phyloP scores from a whole-genome alignment of 2,329 filamentous ascomycete species.

The Ophiostoma sp. region DNA sequence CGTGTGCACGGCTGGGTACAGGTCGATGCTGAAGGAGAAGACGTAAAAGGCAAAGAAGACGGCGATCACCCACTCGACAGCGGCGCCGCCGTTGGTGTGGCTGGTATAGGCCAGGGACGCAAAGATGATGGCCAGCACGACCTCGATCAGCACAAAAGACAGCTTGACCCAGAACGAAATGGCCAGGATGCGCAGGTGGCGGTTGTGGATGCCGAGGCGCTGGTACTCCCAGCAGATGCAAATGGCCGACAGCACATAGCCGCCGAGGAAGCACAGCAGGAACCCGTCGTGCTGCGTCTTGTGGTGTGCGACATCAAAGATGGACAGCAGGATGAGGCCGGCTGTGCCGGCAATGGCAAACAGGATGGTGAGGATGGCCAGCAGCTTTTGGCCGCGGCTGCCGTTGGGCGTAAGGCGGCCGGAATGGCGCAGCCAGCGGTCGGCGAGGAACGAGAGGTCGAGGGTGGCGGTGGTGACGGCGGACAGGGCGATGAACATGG shows the following conservation, averaged over 20 bases:
- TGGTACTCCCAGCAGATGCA: conserved; percentile 90
- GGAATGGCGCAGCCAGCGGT: conserved; percentile 78
- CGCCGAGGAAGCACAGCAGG: conserved; percentile 75
- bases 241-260: conserved; percentile 78
- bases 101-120: conserved; percentile 48
- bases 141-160: conserved; percentile 72
- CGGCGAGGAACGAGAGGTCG: conserved; percentile 71
- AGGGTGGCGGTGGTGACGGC: conserved; percentile 70
- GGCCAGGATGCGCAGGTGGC: conserved; percentile 66
- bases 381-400: conserved; percentile 55
- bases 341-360: conserved; percentile 69
- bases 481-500: conserved; percentile 71
- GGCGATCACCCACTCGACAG: conserved; percentile 74
- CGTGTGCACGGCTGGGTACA: conserved; percentile 69
- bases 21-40: conserved; percentile 79
- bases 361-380: conserved; percentile 57
- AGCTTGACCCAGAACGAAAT: conserved; percentile 85
- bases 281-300: conserved; percentile 66
- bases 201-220: conserved; percentile 68
- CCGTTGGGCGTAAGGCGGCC: conserved; percentile 73
- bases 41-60: conserved; percentile 86
- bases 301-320: conserved; percentile 77
- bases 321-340: conserved; percentile 74
- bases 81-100: conserved; percentile 61
- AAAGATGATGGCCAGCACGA: conserved; percentile 69